A percentile compares a stretch with the other conserved stretches of the same genome.
Evolutionary conservation across 148 eudicot genomes (phyloP).

Genomic region (Rhododendron griersonianum): DNA sequence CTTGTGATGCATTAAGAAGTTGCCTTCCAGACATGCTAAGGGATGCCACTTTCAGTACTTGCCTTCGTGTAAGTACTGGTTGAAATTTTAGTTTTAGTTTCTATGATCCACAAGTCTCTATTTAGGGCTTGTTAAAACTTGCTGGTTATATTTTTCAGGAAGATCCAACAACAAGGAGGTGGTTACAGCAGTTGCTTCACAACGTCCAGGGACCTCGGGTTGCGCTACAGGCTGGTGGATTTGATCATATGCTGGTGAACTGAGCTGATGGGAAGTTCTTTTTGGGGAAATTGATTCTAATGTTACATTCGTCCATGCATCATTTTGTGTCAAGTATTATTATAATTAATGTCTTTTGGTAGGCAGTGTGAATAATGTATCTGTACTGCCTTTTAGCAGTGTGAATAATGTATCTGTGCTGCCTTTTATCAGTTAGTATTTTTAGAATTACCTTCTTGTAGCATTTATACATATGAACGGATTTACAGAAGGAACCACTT

Average conservation of each 20-base stretch:
- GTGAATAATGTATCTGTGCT: not conserved
- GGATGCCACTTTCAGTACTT: conserved; percentile 67
- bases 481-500: not conserved
- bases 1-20: conserved; percentile 85
- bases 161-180: conserved; percentile 83
- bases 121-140: not conserved
- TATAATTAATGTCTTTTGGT: not conserved
- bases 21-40: conserved; percentile 81
- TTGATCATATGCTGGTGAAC: conserved; percentile 56
- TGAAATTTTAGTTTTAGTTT: not conserved
- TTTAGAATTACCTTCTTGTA: not conserved
- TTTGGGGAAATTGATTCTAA: not conserved
- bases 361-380: not conserved
- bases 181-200: conserved; percentile 81
- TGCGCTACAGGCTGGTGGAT: conserved; percentile 64
- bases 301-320: not conserved
- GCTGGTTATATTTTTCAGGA: conserved; percentile 49
- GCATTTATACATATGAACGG: not conserved
- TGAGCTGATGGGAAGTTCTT: not conserved
- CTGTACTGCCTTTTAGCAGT: not conserved
- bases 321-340: not conserved
- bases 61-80: conserved; percentile 64
- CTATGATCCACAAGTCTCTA: not conserved
- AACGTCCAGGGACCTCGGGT: conserved; percentile 66
- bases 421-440: not conserved